phyloP scores from a whole-genome alignment of 73 alveolate genomes.

The Paraurostyla sp. region DNA sequence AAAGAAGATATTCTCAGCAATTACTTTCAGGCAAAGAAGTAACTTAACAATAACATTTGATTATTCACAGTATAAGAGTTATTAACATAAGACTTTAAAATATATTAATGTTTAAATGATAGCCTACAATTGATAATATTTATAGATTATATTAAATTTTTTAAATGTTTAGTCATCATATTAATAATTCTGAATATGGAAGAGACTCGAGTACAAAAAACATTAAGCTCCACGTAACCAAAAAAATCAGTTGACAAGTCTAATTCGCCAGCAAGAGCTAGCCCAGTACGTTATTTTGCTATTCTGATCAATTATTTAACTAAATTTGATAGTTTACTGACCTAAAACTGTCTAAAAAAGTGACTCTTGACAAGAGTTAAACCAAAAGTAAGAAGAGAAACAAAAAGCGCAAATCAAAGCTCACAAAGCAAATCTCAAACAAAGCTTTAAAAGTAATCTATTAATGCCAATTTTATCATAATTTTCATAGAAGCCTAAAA shows the following conservation, averaged over 20 bases:
- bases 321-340: not conserved
- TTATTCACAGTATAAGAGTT: no score
- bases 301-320: not conserved
- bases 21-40: slow-evolving; percentile 24
- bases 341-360: not conserved
- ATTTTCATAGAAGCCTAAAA: not conserved
- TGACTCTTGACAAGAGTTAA: not conserved
- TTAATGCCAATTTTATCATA: not conserved
- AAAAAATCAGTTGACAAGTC: not conserved
- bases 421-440: not conserved
- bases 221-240: not conserved
- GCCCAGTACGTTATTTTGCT: not conserved
- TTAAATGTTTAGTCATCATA: not conserved
- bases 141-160: not conserved
- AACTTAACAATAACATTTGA: not conserved
- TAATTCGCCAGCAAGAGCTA: not conserved
- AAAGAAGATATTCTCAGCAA: slow-evolving; percentile 33
- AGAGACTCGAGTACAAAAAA: slow-evolving; percentile 21
- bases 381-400: not conserved
- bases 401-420: slow-evolving; percentile 60
- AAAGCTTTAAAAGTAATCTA: not conserved
- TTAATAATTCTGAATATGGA: slow-evolving; percentile 16
- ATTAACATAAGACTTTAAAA: no score
- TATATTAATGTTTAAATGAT: no score
- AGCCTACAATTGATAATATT: no score